These are phyloP conservation scores for Schizosaccharomyces pombe DNA, from an alignment of 805 yeast genomes.

Conservation along the genomic window DNA sequence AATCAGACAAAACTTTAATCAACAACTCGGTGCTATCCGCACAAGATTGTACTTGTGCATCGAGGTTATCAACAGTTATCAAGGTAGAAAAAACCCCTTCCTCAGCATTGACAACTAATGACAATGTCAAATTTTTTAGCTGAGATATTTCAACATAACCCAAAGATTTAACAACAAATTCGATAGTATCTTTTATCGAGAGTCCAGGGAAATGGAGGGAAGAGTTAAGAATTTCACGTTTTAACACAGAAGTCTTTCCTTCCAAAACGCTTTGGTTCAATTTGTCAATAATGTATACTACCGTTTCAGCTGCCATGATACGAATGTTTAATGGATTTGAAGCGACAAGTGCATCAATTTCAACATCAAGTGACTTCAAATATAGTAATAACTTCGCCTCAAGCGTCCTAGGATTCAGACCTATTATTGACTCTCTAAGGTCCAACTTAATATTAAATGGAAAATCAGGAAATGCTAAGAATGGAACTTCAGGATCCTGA, in stretches of 20 bases:
- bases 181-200: not conserved
- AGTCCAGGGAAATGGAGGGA: not conserved
- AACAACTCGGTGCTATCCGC: not conserved
- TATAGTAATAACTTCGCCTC: not conserved
- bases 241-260: not conserved
- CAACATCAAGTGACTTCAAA: not conserved
- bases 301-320: too few relatives aligned
- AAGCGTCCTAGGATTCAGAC: not conserved
- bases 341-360: not conserved
- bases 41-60: not conserved
- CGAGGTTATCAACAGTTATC: not conserved
- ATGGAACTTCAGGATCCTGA: not conserved
- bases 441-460: not conserved
- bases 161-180: not conserved
- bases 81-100: not conserved
- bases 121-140: not conserved
- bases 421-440: not conserved
- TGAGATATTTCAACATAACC: not conserved
- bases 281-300: not conserved
- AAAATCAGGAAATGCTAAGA: not conserved
- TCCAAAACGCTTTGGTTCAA: not conserved
- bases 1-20: not conserved
- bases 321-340: not conserved
- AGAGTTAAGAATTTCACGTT: not conserved
- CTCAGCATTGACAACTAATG: not conserved